Evolutionary conservation across 1,284 basidiomycete genomes (phyloP), one percentile per base, ranked within the genome.

Genomic region (Megacollybia platyphylla): DNA sequence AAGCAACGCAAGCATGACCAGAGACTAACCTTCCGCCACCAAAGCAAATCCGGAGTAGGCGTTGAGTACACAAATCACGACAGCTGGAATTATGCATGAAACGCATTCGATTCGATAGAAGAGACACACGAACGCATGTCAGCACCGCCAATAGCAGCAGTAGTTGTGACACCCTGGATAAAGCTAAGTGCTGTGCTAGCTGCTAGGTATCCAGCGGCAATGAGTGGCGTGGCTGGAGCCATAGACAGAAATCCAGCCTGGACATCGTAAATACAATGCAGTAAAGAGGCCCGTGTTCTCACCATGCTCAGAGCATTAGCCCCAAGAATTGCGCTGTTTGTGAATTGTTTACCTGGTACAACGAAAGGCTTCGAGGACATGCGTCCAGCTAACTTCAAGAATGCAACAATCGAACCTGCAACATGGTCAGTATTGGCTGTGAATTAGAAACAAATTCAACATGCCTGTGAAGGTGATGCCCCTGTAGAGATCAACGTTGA

Each of bases 11-110:
- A 24, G 20, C 20, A 24, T 24, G 20, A 24, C 4, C 20, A 24
- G 20, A 5, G 20, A 24, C 20, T 24, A 24, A 24, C 20, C 76
- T 70, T 90, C 87, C 2, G 87, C 87, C n/a, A 90, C 85, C n/a
- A 90, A 73, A 15, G 87, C 87, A 51, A 90, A 88, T n/a, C 87
- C 87, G 61, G 84, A 87, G 58, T 89, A 90, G 8, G 87, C 86
- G 55, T 90, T 90, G 46, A 90, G 56, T 3, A 90, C 87, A 2
- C 87, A 89, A 42, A 90, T 89, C 4, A 90, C 82, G 20, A 89
- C 87, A 44, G 87, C 84, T 87, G 27, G 13, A 40, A 13, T 11
- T 31, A 34, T 15, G 15, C 11, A 34, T 11, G 15, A 34, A 15
- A 34, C 31, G 4, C 31, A 15, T 11, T 2, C 4, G 2, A 34